Conservation (phyloP, 208 protist species). For the Porcisia deanei region DNA sequence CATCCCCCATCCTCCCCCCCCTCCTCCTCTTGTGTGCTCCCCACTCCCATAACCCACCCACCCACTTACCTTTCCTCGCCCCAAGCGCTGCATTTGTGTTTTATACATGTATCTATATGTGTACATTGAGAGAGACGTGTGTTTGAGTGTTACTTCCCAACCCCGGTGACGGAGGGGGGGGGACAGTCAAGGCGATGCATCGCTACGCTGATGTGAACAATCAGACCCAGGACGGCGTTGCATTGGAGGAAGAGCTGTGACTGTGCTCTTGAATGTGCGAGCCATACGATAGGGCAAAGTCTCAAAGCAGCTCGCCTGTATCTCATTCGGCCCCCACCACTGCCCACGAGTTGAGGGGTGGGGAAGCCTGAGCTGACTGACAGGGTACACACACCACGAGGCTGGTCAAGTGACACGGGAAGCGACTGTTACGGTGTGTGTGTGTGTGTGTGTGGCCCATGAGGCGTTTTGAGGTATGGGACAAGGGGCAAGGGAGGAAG, state of each 20-base stretch:
- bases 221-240: neutral
- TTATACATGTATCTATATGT: too few relatives aligned
- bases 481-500: too few relatives aligned
- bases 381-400: neutral
- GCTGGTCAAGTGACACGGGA: too few relatives aligned
- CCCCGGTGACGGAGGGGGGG: neutral
- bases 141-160: neutral
- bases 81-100: neutral
- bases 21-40: neutral
- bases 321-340: too few relatives aligned
- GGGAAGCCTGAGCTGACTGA: neutral
- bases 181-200: neutral
- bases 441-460: neutral
- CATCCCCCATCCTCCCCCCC: neutral
- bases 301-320: neutral
- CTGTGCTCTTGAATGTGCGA: neutral
- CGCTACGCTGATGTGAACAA: neutral
- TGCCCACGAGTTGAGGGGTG: too few relatives aligned
- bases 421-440: neutral
- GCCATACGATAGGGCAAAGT: neutral
- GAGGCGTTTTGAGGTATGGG: too few relatives aligned
- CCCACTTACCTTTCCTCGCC: neutral
- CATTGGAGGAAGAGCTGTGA: neutral
- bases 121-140: neutral
- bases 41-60: too few relatives aligned